These are phyloP conservation scores for Verticillium nubilum DNA, from an alignment of 2,329 filamentous ascomycete species.

Conservation along the genomic window DNA sequence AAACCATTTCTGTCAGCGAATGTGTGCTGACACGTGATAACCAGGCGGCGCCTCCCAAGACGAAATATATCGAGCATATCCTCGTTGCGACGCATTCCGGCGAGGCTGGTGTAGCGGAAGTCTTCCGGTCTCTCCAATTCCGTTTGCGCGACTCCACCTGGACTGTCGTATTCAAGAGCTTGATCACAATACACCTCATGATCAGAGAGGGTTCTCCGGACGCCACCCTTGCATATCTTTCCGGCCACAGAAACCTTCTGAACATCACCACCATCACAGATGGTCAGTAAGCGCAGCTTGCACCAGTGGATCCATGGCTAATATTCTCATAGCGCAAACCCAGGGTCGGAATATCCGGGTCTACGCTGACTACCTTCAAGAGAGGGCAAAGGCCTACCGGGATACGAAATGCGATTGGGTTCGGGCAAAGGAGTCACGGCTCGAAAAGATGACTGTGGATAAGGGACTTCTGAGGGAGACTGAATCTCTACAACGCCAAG, in stretches of 20 bases:
- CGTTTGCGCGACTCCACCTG: conserved; percentile 92
- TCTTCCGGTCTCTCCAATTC: conserved; percentile 87
- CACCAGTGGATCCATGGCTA: neutral
- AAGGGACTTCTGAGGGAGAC: conserved; percentile 91
- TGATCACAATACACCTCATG: conserved; percentile 96
- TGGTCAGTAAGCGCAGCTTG: conserved; percentile 53
- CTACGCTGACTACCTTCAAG: conserved; percentile 81
- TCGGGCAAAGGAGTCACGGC: conserved; percentile 69
- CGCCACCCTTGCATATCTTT: conserved; percentile 78
- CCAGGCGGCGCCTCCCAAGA: conserved; percentile 75
- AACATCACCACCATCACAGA: conserved; percentile 90
- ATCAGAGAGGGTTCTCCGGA: conserved; percentile 90
- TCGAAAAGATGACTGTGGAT: conserved; percentile 83
- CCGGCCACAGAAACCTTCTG: conserved; percentile 75
- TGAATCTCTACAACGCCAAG: conserved; percentile 82
- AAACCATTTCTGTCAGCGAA: conserved; percentile 3
- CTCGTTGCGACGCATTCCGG: conserved; percentile 90
- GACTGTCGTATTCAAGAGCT: conserved; percentile 98
- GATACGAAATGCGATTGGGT: conserved; percentile 90
- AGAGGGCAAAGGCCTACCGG: conserved; percentile 75
- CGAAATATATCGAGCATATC: conserved; percentile 99
- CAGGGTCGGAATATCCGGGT: conserved; percentile 92
- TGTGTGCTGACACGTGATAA: conserved; percentile 8
- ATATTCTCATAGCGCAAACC: conserved; percentile 63
- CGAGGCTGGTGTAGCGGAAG: conserved; percentile 90